Base-by-base conservation (phyloP, 108 stramenopile genomes). In the Thalassiosira profunda region DNA sequence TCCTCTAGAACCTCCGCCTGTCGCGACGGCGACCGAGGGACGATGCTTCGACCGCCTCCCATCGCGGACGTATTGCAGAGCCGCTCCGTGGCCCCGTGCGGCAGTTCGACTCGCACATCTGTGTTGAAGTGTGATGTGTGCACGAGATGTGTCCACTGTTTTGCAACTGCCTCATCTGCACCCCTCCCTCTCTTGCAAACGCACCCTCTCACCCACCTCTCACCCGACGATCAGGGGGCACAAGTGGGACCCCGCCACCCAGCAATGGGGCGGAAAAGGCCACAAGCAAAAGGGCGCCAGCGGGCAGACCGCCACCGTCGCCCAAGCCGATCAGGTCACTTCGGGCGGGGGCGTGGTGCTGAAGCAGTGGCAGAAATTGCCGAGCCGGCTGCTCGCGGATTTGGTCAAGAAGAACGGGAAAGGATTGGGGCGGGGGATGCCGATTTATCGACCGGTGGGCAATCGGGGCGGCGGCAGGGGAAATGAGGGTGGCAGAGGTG, bases 331-430 rank as follows among this genome's bases (percentile, higher is more conserved):
- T 4, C 76, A 80, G 40, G 74, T 90, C 1, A 93, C 92, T 9
- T 63, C 42, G 6, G 60, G 83, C 5, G 97, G 96, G 10, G 67
- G 90, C 30, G 88, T 86, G 18, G 66, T 59, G 14, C 52, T 96
- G 2, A 90, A 92, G 54, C 85, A 91, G 70, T 95, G 95, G 93
- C 93, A 97, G 79, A 74, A 81, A 40, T 57, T 96, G 24, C 98
- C 98, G 3, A 83, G 83, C 5, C 42, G 73, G 47, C 38, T 98
- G 18, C 67, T 98, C 53, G 48, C 52, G 5, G 94, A 96, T 26
- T 83, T 78, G 44, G 79, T 76, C 51, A 67, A 90, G 55, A 83
- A 80, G 52, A 70, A 93, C 38, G 87, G 82, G 14, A 81, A 86
- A 33, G 78, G 86, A 7, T 7, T 51, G 47, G 59, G 64, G 42